Percentiles rank a stretch among this genome's conserved stretches.
Conservation (phyloP, 441 rosid species). For the Oxalis stricta region DNA sequence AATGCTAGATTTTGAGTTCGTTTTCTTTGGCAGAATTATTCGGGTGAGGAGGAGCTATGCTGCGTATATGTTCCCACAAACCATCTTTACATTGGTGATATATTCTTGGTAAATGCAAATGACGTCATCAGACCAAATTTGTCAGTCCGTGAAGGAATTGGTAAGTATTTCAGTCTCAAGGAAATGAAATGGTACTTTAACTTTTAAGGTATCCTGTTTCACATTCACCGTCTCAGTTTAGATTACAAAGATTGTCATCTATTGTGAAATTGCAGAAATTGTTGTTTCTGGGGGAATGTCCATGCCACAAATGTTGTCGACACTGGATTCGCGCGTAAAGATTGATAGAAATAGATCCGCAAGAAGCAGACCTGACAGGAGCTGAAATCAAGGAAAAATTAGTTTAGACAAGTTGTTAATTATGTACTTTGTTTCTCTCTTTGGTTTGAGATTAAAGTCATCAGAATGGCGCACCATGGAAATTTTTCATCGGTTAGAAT, state of each 20-base stretch:
- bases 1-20: not conserved
- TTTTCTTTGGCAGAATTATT: conserved; percentile 42
- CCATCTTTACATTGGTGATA: conserved; percentile 92
- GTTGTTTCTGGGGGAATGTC: conserved; percentile 98
- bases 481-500: conserved; percentile 1
- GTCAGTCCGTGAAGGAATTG: conserved; percentile 95
- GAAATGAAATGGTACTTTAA: not conserved
- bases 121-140: conserved; percentile 94
- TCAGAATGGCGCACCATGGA: conserved; percentile 5
- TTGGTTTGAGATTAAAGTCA: conserved; percentile 8
- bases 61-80: conserved; percentile 97
- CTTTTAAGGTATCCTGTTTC: not conserved
- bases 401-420: conserved; percentile 12
- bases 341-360: conserved; percentile 51
- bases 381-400: conserved; percentile 23
- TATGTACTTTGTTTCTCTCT: not conserved
- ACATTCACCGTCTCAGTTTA: not conserved
- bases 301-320: conserved; percentile 82
- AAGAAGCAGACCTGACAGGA: too few species aligned
- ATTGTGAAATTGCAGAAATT: conserved; percentile 52
- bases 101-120: conserved; percentile 63
- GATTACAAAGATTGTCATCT: not conserved
- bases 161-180: conserved; percentile 25
- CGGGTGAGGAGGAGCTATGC: conserved; percentile 87
- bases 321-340: conserved; percentile 37